A percentile compares a stretch with the other conserved stretches of the same genome.
Evolutionary conservation across 2,329 filamentous ascomycete genomes (phyloP).

Genomic region (Aureobasidium sp.): DNA sequence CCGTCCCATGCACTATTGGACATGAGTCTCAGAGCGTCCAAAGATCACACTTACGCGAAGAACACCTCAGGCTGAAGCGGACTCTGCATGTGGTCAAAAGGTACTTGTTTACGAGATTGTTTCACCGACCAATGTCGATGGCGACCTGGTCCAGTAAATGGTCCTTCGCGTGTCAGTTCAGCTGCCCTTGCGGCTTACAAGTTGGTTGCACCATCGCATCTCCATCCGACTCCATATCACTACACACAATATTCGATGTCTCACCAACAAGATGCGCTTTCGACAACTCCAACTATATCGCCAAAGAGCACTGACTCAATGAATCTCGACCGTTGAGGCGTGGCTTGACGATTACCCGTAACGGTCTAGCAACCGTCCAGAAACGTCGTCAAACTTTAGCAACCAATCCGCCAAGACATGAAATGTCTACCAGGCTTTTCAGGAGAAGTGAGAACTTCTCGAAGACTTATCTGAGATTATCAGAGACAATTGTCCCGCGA

Average conservation of each 20-base stretch:
- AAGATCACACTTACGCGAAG: not conserved
- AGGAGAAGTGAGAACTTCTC: constrained; percentile 1
- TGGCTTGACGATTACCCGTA: not conserved
- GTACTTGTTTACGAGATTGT: not conserved
- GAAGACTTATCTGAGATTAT: not conserved
- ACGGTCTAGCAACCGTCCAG: constrained; percentile 5
- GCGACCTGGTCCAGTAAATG: not conserved
- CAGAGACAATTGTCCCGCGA: not conserved
- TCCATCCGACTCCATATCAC: not conserved
- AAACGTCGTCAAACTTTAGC: constrained; percentile 5
- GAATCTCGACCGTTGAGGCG: not conserved
- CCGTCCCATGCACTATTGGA: not conserved
- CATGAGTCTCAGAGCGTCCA: constrained; percentile 1
- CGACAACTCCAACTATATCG: not conserved
- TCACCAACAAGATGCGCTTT: constrained; percentile 5
- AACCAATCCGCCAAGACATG: not conserved
- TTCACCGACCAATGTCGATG: not conserved
- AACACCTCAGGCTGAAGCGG: not conserved
- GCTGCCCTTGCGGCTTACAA: not conserved
- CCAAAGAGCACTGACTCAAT: constrained; percentile 5
- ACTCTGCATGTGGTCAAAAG: not conserved
- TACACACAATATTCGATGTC: not conserved
- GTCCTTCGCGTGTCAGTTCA: not conserved
- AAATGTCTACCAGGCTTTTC: not conserved
- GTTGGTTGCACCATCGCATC: not conserved